These are phyloP conservation scores for Xylaria sp. DNA, from an alignment of 2,329 filamentous ascomycete species.

Conservation along the genomic window DNA sequence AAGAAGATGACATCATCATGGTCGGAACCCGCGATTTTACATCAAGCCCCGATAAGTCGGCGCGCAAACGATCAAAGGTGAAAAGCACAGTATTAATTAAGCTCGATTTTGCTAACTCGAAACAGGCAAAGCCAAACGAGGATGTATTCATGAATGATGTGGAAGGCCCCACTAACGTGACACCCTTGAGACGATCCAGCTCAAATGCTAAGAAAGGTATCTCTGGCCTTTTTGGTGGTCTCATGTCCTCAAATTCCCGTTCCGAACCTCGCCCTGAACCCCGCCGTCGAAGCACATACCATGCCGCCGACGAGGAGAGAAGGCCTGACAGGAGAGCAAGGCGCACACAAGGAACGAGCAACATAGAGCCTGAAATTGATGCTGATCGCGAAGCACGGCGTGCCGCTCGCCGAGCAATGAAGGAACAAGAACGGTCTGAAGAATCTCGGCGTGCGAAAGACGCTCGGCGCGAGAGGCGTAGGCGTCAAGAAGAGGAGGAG, in stretches of 20 bases:
- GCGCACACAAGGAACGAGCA: constrained; percentile 56
- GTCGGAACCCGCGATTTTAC: constrained; percentile 54
- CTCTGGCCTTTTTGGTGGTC: constrained; percentile 70
- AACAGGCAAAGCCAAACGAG: constrained; percentile 52
- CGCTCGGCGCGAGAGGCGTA: constrained; percentile 64
- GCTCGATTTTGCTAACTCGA: constrained; percentile 34
- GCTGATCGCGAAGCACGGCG: constrained; percentile 70
- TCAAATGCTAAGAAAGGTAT: constrained; percentile 71
- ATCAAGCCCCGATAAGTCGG: constrained; percentile 58
- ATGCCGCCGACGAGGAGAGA: constrained; percentile 62
- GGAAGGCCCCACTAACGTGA: constrained; percentile 58
- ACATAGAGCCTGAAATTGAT: constrained; percentile 62
- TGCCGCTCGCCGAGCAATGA: constrained; percentile 69
- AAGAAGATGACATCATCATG: constrained; percentile 64
- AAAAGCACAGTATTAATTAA: constrained; percentile 47
- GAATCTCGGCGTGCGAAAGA: constrained; percentile 54
- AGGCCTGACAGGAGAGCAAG: constrained; percentile 51
- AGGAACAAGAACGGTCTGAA: constrained; percentile 65
- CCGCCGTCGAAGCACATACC: constrained; percentile 62
- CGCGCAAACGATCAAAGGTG: constrained; percentile 59
- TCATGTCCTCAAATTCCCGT: constrained; percentile 59
- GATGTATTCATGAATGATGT: constrained; percentile 69
- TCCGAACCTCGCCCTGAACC: constrained; percentile 56
- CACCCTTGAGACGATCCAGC: constrained; percentile 68
- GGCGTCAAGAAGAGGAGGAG: constrained; percentile 66